Evolutionary conservation across 2,329 filamentous ascomycete species (phyloP).

Genomic region (Zarea fungicola): DNA sequence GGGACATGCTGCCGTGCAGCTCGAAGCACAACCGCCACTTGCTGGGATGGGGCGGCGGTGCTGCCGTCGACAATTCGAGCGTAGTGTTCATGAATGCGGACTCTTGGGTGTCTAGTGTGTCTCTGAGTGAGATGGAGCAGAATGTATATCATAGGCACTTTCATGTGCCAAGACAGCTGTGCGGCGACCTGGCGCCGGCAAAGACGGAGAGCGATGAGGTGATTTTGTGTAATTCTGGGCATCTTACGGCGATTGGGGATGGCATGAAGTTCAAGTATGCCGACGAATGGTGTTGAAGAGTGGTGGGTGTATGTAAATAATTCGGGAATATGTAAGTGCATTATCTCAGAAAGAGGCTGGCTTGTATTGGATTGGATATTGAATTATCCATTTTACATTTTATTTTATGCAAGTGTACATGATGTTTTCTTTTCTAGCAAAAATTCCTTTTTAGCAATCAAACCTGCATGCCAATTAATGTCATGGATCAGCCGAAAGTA

Average conservation of each 20-base stretch:
- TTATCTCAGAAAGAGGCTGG: slow-evolving; percentile 13
- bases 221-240: not conserved
- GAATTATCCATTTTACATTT: not conserved
- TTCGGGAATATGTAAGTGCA: too few relatives aligned
- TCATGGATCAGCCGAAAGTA: too few relatives aligned
- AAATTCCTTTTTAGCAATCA: too few relatives aligned
- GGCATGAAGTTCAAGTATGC: not conserved
- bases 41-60: not conserved
- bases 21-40: not conserved
- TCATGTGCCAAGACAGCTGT: not conserved
- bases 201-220: not conserved
- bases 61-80: not conserved
- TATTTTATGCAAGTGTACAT: not conserved
- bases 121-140: not conserved
- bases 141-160: not conserved
- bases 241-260: not conserved
- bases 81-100: not conserved
- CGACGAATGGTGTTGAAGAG: not conserved
- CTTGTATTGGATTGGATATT: not conserved
- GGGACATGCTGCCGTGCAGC: not conserved
- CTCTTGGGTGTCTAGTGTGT: not conserved
- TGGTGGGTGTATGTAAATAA: slow-evolving; percentile 4
- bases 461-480: too few relatives aligned
- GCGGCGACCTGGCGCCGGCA: not conserved
- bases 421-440: too few relatives aligned